Evolutionary conservation across 139 green algal species (phyloP).

Genomic region (Chlamydomonas eustigma): DNA sequence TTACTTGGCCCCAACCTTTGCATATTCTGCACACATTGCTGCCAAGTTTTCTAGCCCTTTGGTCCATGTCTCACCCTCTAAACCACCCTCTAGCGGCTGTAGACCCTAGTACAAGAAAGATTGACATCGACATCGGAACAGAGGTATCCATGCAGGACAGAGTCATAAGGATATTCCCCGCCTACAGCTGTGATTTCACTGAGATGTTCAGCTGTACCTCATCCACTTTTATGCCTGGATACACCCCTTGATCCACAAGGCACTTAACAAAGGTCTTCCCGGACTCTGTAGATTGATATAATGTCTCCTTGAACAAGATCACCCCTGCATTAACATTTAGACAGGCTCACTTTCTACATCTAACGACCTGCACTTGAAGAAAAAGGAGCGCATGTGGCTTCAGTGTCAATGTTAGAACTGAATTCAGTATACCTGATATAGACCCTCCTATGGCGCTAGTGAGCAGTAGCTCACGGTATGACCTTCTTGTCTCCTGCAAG

Average conservation of each 20-base stretch:
- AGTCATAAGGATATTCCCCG: too few species aligned
- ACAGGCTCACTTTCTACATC: too few species aligned
- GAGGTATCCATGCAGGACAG: too few species aligned
- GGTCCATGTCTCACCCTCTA: conserved; percentile 79
- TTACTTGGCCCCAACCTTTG: conserved; percentile 26
- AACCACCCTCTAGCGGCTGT: conserved; percentile 51
- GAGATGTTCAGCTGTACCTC: conserved; percentile 32
- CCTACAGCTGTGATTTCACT: too few species aligned
- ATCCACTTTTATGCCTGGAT: conserved; percentile 85
- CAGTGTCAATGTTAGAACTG: too few species aligned
- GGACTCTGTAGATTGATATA: conserved; percentile 60
- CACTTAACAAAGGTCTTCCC: conserved; percentile 69
- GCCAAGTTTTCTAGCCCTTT: conserved; percentile 77
- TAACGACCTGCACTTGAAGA: too few species aligned
- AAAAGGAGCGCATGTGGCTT: too few species aligned
- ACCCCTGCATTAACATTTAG: too few species aligned
- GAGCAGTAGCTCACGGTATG: conserved; percentile 73
- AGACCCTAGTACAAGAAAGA: conserved; percentile 61
- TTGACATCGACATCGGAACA: not conserved
- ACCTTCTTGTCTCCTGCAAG: conserved; percentile 24
- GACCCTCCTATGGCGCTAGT: conserved; percentile 53
- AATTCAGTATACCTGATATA: conserved; percentile 44
- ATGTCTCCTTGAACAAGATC: conserved; percentile 93
- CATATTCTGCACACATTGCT: conserved; percentile 61
- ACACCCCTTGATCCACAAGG: conserved; percentile 44